Evolutionary conservation across 1,139 yeast genomes (phyloP), one percentile per base, ranked within the genome.

Genomic region (Kurtzmaniella quercitrusa): DNA sequence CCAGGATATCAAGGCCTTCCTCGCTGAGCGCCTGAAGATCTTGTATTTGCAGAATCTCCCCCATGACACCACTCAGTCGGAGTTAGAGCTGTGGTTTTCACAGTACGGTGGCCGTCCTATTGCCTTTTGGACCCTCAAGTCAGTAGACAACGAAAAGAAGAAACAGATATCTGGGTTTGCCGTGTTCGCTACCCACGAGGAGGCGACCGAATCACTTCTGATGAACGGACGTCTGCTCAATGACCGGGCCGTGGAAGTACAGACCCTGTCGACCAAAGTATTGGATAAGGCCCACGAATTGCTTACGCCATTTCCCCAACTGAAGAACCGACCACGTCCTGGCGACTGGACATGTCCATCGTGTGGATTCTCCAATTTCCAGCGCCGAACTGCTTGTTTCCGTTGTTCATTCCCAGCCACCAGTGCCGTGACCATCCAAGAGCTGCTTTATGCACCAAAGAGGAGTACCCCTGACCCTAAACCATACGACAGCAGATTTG

Each of bases 341-440:
- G 98, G 98, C 19, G 98, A 91, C 59, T 91, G 98, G 98, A 87
- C 88, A 7, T 91, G 98, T 65, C 96, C 96, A 15, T 83, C 93
- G 6, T 91, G 98, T 70, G 96, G 97, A 1, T 91, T 91, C 59
- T 86, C 95, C 34, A 91, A 91, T 60, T 91, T 91, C 66, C 98
- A 91, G 65, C 79, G 97, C 56, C 78, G 98, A 63, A 87, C 95
- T 1, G 95, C 95, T 3, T 91, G 98, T 64, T 89, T 90, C 70
- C 75, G 97, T 51, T 91, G 98, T 60, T 83, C 93, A 2, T 89
- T 85, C 65, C 95, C 96, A 3, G 86, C 88, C n/a, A 73, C 87
- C 4, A 75, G 83, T 45, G 86, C 87, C 3, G 82, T 76, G 21
- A 75, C 85, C 2, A 75, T 81, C 49, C 86, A 80, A 54, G 87